phyloP scores from a whole-genome alignment of 768 basidiomycete species.

The Boletus subparvulus region DNA sequence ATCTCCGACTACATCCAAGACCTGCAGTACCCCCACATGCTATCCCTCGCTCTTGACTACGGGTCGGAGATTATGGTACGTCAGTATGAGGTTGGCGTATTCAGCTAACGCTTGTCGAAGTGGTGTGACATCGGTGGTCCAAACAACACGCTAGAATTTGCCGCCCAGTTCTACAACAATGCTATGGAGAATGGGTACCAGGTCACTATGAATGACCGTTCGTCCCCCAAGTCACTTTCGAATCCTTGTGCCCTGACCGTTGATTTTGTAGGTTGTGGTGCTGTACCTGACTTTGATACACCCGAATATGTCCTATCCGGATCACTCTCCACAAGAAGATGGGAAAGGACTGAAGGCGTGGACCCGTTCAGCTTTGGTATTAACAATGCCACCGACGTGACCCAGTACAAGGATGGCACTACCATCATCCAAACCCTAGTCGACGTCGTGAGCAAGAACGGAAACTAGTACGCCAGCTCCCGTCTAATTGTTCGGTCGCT shows the following conservation, averaged over 20 bases:
- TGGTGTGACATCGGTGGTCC: constrained; percentile 61
- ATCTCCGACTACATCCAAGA: constrained; percentile 54
- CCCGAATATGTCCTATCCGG: constrained; percentile 54
- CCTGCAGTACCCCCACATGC: constrained; percentile 52
- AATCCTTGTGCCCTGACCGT: not conserved
- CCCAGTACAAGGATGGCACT: constrained; percentile 48
- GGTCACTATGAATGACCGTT: constrained; percentile 47
- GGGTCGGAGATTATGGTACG: constrained; percentile 56
- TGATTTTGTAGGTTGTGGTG: constrained; percentile 41
- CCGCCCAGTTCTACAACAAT: constrained; percentile 46
- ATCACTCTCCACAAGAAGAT: constrained; percentile 45
- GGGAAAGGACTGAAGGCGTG: constrained; percentile 63
- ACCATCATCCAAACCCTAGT: constrained; percentile 51
- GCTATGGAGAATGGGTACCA: constrained; percentile 43
- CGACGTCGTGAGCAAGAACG: constrained; percentile 62
- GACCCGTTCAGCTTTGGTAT: constrained; percentile 53
- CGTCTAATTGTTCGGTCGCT: not conserved
- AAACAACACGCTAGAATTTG: constrained; percentile 45
- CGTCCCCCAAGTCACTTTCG: constrained; percentile 5
- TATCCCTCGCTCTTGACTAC: constrained; percentile 45
- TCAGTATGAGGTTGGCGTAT: not conserved
- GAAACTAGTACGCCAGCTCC: constrained; percentile 48
- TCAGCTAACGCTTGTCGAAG: constrained; percentile 24
- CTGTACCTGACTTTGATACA: constrained; percentile 53
- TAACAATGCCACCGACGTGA: constrained; percentile 41